These are phyloP conservation scores for Fusarium agapanthi DNA, from an alignment of 2,329 filamentous ascomycete species.

Conservation along the genomic window DNA sequence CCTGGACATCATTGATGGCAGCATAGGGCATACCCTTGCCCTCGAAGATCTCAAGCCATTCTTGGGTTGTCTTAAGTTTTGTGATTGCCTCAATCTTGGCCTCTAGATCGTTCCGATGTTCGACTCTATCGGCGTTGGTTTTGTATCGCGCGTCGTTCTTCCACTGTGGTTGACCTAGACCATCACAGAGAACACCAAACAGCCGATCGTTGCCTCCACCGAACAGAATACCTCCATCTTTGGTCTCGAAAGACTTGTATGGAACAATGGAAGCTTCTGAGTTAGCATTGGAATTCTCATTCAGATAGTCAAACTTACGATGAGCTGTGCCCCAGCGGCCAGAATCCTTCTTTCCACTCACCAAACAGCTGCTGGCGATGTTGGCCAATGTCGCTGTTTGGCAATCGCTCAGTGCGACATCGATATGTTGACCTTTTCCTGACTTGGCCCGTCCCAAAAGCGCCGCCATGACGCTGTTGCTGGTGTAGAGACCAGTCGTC, in stretches of 20 bases:
- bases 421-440: constrained; percentile 88
- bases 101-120: constrained; percentile 81
- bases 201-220: constrained; percentile 78
- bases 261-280: constrained; percentile 89
- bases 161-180: constrained; percentile 67
- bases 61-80: constrained; percentile 77
- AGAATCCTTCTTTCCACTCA: constrained; percentile 86
- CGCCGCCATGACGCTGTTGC: constrained; percentile 94
- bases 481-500: constrained; percentile 93
- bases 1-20: constrained; percentile 91
- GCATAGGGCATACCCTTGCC: constrained; percentile 93
- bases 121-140: constrained; percentile 70
- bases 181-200: constrained; percentile 71
- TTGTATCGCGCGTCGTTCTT: constrained; percentile 66
- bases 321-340: constrained; percentile 97
- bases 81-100: constrained; percentile 80
- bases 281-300: not conserved
- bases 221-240: constrained; percentile 74
- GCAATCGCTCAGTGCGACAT: constrained; percentile 90
- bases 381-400: constrained; percentile 96
- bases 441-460: constrained; percentile 78
- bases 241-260: constrained; percentile 84
- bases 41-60: constrained; percentile 89
- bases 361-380: constrained; percentile 89
- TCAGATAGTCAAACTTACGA: constrained; percentile 62